Evolutionary conservation across 768 basidiomycete genomes (phyloP), one percentile per base, ranked within the genome.

Genomic region (Fibroporia radiculosa): DNA sequence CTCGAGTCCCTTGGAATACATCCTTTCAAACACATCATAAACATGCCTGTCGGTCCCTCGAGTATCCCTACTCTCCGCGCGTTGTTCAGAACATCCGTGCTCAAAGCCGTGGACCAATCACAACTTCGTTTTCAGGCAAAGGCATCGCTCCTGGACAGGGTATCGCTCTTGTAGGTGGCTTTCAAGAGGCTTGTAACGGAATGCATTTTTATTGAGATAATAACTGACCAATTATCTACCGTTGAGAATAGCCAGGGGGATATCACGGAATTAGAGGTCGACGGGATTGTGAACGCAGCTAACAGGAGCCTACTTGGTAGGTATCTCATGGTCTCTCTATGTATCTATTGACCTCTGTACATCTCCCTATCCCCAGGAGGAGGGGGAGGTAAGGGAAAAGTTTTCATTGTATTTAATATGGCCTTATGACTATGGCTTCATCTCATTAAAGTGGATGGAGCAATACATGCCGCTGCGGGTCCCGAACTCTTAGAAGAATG

Each of bases 211-310:
- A 13, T 28, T 28, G 13, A 10, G 8, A 41, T 22, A 26, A 19
- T 26, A 19, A 32, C 41, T 11, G 6, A 5, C 7, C n/a, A 19
- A 26, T 43, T 35, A 37, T 38, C n/a, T 22, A 8, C 34, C 23
- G 27, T 26, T 16, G 37, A 12, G 10, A 11, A 2, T 54, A 89
- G 88, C 55, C 79, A 84, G 56, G 85, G 84, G 20, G 83, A 90
- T 61, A 89, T 92, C 45, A 90, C 88, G 2, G 66, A 68, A 45
- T 58, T 91, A 18, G 69, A 79, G 41, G 65, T 84, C 10, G 87
- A 89, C 58, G 66, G 77, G 0, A 82, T 91, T 44, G 88, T 91
- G 23, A 91, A 90, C 55, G 89, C 89, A 11, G 89, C 88, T 5
- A 91, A 91, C 56, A 69, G 68, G 36, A 74, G 74, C 39, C 66